Conservation (phyloP, 768 basidiomycete species). For the Ramaria sp. region DNA sequence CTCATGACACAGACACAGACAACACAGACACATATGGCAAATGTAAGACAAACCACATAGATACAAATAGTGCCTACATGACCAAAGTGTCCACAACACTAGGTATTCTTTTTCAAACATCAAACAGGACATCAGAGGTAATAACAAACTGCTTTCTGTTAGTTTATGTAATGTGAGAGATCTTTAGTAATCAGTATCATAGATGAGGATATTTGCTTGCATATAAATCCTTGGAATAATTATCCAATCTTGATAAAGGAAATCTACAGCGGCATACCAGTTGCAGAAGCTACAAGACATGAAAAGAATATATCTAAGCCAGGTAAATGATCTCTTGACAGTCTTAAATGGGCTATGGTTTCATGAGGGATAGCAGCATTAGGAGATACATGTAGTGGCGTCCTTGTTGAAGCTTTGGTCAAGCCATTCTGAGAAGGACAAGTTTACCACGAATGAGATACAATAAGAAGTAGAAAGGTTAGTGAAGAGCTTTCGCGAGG, state of each 20-base stretch:
- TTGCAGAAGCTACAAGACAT: background rate
- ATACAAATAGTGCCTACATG: too few species aligned
- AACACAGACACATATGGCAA: too few species aligned
- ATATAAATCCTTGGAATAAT: constrained; percentile 73
- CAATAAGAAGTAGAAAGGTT: background rate
- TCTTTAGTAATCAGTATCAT: constrained; percentile 34
- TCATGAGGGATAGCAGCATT: background rate
- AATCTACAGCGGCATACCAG: background rate
- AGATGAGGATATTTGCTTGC: constrained; percentile 80
- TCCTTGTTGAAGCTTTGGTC: background rate
- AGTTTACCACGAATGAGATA: background rate
- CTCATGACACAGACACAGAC: too few species aligned
- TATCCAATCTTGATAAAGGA: background rate
- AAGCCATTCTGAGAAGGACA: background rate
- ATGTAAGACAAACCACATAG: too few species aligned
- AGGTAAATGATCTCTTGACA: background rate
- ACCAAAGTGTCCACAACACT: too few species aligned
- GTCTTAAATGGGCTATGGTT: background rate
- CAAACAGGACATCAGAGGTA: too few species aligned
- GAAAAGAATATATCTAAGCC: background rate
- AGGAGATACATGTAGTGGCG: background rate
- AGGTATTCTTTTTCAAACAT: too few species aligned
- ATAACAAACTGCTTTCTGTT: too few species aligned
- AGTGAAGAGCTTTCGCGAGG: background rate
- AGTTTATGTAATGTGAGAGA: too few species aligned